A percentile compares a stretch with the other conserved stretches of the same genome.
These are phyloP conservation scores for Fusarium keratoplasticum DNA, from an alignment of 2,329 filamentous ascomycete species.

Conservation along the genomic window DNA sequence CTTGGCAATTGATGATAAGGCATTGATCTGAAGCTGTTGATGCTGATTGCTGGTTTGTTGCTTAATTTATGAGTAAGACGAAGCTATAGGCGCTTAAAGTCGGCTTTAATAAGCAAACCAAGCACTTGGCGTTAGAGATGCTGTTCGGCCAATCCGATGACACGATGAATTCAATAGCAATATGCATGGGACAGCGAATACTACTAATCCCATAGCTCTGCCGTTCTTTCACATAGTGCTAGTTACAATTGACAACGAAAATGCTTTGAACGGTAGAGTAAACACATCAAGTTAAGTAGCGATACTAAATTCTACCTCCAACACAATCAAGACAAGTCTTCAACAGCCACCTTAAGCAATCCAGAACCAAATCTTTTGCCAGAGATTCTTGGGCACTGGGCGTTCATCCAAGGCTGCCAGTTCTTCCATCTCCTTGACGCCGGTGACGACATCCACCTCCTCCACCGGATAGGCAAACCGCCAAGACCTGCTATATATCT, in stretches of 20 bases:
- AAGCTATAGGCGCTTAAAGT: not conserved
- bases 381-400: conserved; percentile 56
- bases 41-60: not conserved
- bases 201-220: no score
- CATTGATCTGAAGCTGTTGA: not conserved
- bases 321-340: not conserved
- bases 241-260: not conserved
- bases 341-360: conserved; percentile 52
- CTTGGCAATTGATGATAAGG: not conserved
- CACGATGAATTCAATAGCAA: not conserved
- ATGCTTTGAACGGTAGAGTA: not conserved
- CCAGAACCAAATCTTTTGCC: conserved; percentile 66
- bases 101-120: not conserved
- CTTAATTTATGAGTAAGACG: not conserved
- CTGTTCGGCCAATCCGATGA: not conserved
- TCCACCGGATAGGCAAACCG: not conserved
- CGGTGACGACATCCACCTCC: not conserved
- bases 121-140: not conserved
- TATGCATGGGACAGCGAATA: no score
- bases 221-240: not conserved
- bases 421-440: conserved; percentile 5
- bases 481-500: conserved; percentile 45
- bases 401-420: conserved; percentile 53
- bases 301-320: not conserved
- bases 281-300: not conserved